Base-by-base conservation (phyloP, 208 protist genomes). In the Lotmaria passim region DNA sequence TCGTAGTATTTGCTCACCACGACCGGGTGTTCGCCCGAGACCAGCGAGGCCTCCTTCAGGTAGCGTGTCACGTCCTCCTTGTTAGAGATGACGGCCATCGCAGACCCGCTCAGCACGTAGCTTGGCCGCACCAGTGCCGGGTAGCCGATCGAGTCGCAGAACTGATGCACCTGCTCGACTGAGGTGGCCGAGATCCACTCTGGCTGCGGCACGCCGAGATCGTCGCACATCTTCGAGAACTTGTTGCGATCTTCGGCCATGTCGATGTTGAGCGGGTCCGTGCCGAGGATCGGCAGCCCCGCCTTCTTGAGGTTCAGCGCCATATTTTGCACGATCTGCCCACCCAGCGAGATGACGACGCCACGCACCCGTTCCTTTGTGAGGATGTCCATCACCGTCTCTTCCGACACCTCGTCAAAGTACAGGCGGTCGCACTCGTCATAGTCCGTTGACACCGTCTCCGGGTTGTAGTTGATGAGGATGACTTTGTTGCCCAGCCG, bases 391-490 rank as follows among this genome's bases (percentile, higher is more conserved):
- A 99, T 57, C 46, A 99, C 97, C 51, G 93, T 82, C 80, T 99
- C 98, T 66, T 98, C 86, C 3, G 90, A 97, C 15, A 99, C 75
- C 79, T 99, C 98, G 66, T 99, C 98, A 81, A 99, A 99, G 87
- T 99, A 99, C 11, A 99, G 87, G 14, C 97, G 93, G 77, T 99
- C 97, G 76, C 89, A 96, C 83, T 98, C 96, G 83, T 98, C 97
- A 82, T 98, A 99, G 87, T 99, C 98, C 31, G 98, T 99, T 17
- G 91, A 97, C n/a, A 99, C 98, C 14, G 98, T 99, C 77, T 99
- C 98, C 24, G 98, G 98, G 87, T 99, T 99, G 89, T 98, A 99
- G 91, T 99, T 99, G 77, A 99, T 97, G 82, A 99, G 96, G 69
- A 99, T 97, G 8, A 98, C 95, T 69, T 95, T 93, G 73, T 97